Evolutionary conservation across 2,329 filamentous ascomycete genomes (phyloP), one percentile per base, ranked within the genome.

Genomic region (Hypoxylon sp.): DNA sequence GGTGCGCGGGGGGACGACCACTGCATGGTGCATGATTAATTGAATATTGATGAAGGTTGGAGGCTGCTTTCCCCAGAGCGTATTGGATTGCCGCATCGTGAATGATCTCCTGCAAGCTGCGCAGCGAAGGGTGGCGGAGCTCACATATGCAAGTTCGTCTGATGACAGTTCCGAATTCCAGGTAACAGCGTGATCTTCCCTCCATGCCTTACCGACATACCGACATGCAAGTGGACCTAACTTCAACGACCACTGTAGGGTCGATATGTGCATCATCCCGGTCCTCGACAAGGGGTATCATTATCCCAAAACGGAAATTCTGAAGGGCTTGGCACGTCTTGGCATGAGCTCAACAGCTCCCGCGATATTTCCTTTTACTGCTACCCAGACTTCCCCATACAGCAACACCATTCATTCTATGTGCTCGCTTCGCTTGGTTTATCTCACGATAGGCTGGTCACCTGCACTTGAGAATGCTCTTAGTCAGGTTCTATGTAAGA

Each of bases 91-190:
- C 56, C 42, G 37, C 60, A 52, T 56, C 48, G 50, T 58, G 44
- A 63, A 65, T 69, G 64, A 70, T 70, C 65, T 46, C 55, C 67
- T 61, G 64, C 60, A 53, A 53, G 59, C 53, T 60, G 15, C 31
- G 11, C 13, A 44, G 24, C 15, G 59, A 32, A 59, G 31, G 54
- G 65, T 66, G 59, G 59, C 59, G 52, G 46, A 69, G 59, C 59
- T 50, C 11, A 42, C 44, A 56, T 67, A 65, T 69, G 67, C 60
- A 65, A 54, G 66, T 63, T 61, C 61, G 55, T 64, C 59, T 64
- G 62, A 67, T 65, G 63, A 67, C 60, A 67, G 61, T 69, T 71
- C 69, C 67, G 69, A 48, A 65, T 67, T 61, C 69, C 69, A 69
- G 69, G 69, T 69, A 71, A 69, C 63, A 65, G 63, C 57, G 54